Evolutionary conservation across 2,329 filamentous ascomycete genomes (phyloP), one percentile per base, ranked within the genome.

Genomic region (Phoma herbarum): DNA sequence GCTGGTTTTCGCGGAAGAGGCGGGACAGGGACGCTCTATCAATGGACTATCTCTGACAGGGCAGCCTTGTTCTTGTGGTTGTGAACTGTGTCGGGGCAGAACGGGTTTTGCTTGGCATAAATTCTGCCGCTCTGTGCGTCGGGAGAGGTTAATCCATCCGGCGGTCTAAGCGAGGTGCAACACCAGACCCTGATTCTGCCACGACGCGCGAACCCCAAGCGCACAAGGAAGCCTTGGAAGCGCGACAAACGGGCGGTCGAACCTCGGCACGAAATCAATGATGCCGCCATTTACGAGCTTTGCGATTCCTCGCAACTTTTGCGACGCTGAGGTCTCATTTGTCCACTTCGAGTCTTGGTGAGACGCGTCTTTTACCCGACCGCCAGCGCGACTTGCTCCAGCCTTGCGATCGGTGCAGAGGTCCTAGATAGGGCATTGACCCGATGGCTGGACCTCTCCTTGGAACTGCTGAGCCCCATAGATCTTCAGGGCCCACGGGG

Each of bases 401-500:
- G 56, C 44, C 56, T 53, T 49, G 56, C 50, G 52, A 16, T 58
- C 45, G 49, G 56, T 18, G 22, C 16, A 26, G 25, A 25, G 37
- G 25, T 22, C 50, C 56, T 23, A 51, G 18, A 31, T 16, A 48
- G 45, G 37, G n/a, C 31, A 48, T 23, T 37, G 23, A 49, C 37
- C 50, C 56, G 37, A 55, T 43, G 59, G 41, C 61, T 60, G 59
- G 61, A 41, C 61, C 46, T 44, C 23, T 42, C 31, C 31, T 43
- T 51, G 59, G 59, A 59, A 62, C 56, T 59, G 52, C 55, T 57
- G 59, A 56, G 61, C 61, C 61, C 61, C 61, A 22, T 63, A 52
- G 31, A 64, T 64, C 61, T 57, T 52, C 59, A 60, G 56, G 59
- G 56, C 61, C 61, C 59, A 62, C 59, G 59, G 59, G 59, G 59